These are phyloP conservation scores for Neofusicoccum sp. DNA, from an alignment of 2,329 filamentous ascomycete genomes.

Conservation along the genomic window DNA sequence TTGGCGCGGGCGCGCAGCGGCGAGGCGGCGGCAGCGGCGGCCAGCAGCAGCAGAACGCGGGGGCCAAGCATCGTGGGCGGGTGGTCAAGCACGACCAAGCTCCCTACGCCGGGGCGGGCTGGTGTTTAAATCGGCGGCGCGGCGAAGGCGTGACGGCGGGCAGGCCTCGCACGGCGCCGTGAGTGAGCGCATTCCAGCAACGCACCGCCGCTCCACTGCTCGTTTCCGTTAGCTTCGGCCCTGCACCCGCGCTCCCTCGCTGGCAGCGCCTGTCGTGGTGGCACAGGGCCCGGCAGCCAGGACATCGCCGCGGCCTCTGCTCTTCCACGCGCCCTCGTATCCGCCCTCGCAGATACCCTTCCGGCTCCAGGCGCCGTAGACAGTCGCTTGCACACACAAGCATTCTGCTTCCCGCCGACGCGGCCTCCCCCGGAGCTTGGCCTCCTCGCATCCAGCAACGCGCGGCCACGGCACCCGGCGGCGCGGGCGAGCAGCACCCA, in stretches of 20 bases:
- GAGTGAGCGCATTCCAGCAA: background rate
- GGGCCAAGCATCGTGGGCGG: constrained; percentile 11
- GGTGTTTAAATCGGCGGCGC: background rate
- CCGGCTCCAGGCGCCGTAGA: background rate
- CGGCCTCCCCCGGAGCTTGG: background rate
- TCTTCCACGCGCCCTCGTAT: background rate
- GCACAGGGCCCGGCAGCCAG: background rate
- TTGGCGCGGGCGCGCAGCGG: constrained; percentile 33
- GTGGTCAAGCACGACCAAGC: background rate
- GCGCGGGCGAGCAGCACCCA: constrained; percentile 3
- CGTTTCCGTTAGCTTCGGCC: background rate
- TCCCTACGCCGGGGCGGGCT: background rate
- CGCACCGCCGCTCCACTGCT: background rate
- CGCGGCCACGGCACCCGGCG: background rate
- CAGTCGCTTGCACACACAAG: background rate
- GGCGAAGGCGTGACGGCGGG: background rate
- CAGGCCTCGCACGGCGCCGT: background rate
- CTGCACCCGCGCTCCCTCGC: too few species aligned
- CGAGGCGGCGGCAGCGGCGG: background rate
- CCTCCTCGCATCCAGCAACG: background rate
- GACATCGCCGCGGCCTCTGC: background rate
- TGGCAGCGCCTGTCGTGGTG: background rate
- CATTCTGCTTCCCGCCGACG: background rate
- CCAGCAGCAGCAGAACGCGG: constrained; percentile 5
- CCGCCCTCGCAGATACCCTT: background rate